Evolutionary conservation across 2,329 filamentous ascomycete species (phyloP).

Genomic region (Sporothrix inflata): DNA sequence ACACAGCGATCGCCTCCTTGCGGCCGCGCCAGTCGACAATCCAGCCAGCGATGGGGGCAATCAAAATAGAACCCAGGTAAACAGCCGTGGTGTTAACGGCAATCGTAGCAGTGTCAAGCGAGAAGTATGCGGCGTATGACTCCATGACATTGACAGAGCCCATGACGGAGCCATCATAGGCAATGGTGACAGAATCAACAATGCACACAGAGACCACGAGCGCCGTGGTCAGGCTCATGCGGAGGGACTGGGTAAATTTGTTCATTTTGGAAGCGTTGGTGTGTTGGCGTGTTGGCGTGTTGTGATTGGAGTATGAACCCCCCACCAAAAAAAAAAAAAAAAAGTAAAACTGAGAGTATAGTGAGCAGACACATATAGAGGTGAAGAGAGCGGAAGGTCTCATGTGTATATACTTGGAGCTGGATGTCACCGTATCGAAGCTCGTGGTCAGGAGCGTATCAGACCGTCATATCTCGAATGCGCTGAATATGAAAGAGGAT

Average conservation of each 20-base stretch:
- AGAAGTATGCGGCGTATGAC: slow-evolving; percentile 41
- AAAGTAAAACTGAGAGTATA: no score
- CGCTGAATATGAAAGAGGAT: no score
- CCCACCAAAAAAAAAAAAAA: no score
- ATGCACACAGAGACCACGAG: slow-evolving; percentile 34
- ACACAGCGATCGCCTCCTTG: slow-evolving; percentile 29
- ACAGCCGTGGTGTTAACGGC: slow-evolving; percentile 40
- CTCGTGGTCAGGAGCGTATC: no score
- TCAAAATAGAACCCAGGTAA: slow-evolving; percentile 37
- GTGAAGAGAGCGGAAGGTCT: no score
- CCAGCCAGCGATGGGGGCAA: slow-evolving; percentile 34
- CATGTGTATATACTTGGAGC: no score
- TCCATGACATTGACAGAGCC: slow-evolving; percentile 43
- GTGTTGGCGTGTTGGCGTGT: no score
- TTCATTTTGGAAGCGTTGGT: no score
- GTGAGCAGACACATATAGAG: no score
- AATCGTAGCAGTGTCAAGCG: slow-evolving; percentile 41
- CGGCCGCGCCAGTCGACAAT: slow-evolving; percentile 38
- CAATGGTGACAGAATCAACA: slow-evolving; percentile 34
- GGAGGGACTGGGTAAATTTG: slow-evolving; percentile 20
- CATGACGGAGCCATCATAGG: slow-evolving; percentile 43
- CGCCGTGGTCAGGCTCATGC: slow-evolving; percentile 34
- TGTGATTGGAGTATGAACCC: no score
- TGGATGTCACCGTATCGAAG: no score
- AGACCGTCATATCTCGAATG: no score